Base-by-base conservation (phyloP, 768 basidiomycete species). In the Hemileccinum impolitum region DNA sequence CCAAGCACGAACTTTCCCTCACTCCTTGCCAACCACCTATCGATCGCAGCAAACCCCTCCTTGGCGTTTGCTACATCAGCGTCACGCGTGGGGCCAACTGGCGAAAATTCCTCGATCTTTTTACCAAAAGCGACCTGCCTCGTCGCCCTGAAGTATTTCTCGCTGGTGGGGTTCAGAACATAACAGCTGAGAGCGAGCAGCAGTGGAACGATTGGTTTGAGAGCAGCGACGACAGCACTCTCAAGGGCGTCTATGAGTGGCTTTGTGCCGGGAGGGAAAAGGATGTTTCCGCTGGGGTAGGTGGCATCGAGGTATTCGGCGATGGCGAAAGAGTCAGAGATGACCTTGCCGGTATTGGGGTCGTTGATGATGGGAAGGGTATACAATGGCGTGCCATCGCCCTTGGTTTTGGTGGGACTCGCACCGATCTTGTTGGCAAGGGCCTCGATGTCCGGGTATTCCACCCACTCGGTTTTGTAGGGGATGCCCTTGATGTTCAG, bases 281-380 rank as follows among this genome's bases (percentile, higher is more conserved):
- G 59, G 11, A 47, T 51, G 7, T 67, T 68, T 2, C 69, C 67
- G 10, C 32, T 23, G 5, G 76, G 74, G 52, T 75, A 78, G 0
- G 61, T 60, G 14, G 55, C 62, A 28, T 79, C 77, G 32, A 77
- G 74, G 48, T 79, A 79, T 48, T 66, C 63, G 0, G 75, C 75
- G 43, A 78, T 78, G 15, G 58, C 57, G 47, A 69, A 64, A 6
- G 74, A 75, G 45, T 79, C 75, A 0, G 73, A 31, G 23, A 77
- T 19, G 47, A 67, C 57, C 12, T 48, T 53, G 2, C 63, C 61
- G 6, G 69, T 75, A 30, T 59, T 60, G 23, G 70, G 65, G 46
- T 78, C 75, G 40, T 67, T 56, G 47, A 75, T 72, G 37, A 69
- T 69, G 26, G 76, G 76, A 25, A 75, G 49, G 14, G 73, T 75